These are phyloP conservation scores for Zygosaccharomyces lentus DNA, from an alignment of 805 yeast genomes.

Conservation along the genomic window DNA sequence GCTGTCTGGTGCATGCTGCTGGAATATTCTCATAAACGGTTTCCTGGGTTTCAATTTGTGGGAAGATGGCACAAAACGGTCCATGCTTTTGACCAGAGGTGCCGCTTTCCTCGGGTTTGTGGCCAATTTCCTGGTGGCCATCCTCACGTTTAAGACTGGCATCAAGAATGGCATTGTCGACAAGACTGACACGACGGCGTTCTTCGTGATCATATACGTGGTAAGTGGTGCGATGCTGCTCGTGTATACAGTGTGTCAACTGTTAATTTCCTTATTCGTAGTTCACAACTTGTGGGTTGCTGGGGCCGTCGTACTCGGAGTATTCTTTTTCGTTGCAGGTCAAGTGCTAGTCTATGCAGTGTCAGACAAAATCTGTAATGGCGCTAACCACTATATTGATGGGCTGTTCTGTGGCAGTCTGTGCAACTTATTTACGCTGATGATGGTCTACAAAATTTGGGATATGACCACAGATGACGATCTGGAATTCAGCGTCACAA, in stretches of 20 bases:
- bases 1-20: slow-evolving; percentile 63
- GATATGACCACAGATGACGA: slow-evolving; percentile 94
- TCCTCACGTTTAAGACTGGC: slow-evolving; percentile 72
- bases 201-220: slow-evolving; percentile 68
- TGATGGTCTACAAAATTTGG: slow-evolving; percentile 97
- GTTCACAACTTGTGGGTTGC: slow-evolving; percentile 82
- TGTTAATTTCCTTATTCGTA: slow-evolving; percentile 60
- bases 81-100: slow-evolving; percentile 54
- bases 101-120: slow-evolving; percentile 55
- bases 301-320: slow-evolving; percentile 73
- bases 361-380: slow-evolving; percentile 59
- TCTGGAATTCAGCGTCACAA: slow-evolving; percentile 79
- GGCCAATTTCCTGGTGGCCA: slow-evolving; percentile 59
- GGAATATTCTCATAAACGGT: slow-evolving; percentile 68
- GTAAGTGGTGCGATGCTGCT: slow-evolving; percentile 64
- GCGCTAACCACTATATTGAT: slow-evolving; percentile 81
- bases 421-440: slow-evolving; percentile 72
- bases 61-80: slow-evolving; percentile 82
- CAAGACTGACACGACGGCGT: slow-evolving; percentile 52
- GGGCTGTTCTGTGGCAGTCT: slow-evolving; percentile 82
- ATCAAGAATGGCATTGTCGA: slow-evolving; percentile 42
- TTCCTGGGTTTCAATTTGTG: slow-evolving; percentile 81
- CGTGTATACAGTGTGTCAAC: slow-evolving; percentile 62
- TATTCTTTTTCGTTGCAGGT: slow-evolving; percentile 73
- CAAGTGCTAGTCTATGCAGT: slow-evolving; percentile 72